Base-by-base conservation (phyloP, 768 basidiomycete genomes). In the Infundibulicybe gibba region DNA sequence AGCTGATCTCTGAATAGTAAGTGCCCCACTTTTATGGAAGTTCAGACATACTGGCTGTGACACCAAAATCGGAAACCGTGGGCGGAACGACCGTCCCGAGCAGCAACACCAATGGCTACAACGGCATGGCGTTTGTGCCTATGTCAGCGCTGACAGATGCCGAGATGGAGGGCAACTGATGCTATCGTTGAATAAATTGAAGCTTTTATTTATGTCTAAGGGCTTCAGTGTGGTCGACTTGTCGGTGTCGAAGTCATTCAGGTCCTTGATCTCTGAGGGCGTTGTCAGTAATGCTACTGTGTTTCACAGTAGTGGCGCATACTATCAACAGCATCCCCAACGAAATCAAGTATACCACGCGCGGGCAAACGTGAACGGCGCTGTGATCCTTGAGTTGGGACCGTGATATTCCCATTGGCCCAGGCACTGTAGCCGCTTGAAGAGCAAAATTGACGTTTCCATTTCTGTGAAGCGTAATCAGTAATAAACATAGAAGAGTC, bases 11-110 rank as follows among this genome's bases (percentile, higher is more conserved):
- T n/a, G 31, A 19, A 37, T 6, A 43, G 2, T 17, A 8, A 19
- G 12, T 17, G 20, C 40, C 12, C 47, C 6, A 8, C 14, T 25
- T 25, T 8, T 8, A 16, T 5, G 19, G 44, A 30, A 21, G 11
- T 38, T 14, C 15, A 31, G 25, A 58, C 62, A 41, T 43, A 69
- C 71, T 53, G 25, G 61, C 55, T 30, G 63, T 57, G 20, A 70
- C 39, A 0, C 58, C 60, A 40, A 74, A 66, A 21, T 65, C 60
- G 1, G 55, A 51, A 2, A 76, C 47, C 25, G 66, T 58, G 0
- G 72, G 74, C 2, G 77, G 79, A 2, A 76, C 43, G 41, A 80
- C 59, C 5, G 72, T 72, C 12, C 79, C 77, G 21, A 47, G 67
- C 74, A 5, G 64, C 70, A 6, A 77, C 56, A 11, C 73, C 73